Conservation (phyloP, 1,284 basidiomycete species). For the Trametes polyzona region DNA sequence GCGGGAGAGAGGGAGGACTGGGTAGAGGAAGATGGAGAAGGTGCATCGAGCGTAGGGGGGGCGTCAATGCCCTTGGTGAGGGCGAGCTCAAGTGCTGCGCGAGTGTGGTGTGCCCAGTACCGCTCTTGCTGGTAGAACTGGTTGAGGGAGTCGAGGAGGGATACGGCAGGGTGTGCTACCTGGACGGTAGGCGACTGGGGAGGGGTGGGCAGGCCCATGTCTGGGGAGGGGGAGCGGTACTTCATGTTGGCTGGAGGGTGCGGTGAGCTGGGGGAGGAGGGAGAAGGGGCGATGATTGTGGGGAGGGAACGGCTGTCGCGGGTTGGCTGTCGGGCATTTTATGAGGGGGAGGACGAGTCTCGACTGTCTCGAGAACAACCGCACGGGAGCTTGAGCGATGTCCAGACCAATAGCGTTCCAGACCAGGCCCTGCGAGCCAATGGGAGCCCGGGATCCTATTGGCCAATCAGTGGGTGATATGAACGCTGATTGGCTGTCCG, state of each 20-base stretch:
- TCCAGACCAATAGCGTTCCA: conserved; percentile 37
- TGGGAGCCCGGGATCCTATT: conserved; percentile 22
- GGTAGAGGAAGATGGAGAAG: conserved; percentile 29
- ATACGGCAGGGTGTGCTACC: conserved; percentile 46
- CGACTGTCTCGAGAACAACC: conserved; percentile 33
- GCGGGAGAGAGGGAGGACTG: conserved; percentile 22
- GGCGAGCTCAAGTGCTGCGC: conserved; percentile 39
- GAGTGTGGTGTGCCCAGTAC: conserved; percentile 62
- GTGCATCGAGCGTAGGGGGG: conserved; percentile 27
- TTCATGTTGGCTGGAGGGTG: conserved; percentile 29
- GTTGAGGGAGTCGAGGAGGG: conserved; percentile 63
- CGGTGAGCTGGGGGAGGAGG: conserved; percentile 12
- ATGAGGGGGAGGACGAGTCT: conserved; percentile 32
- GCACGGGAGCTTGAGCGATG: conserved; percentile 29
- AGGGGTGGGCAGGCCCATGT: conserved; percentile 46
- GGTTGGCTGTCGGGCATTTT: conserved; percentile 31
- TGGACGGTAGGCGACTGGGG: conserved; percentile 46
- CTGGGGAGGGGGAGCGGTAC: conserved; percentile 33
- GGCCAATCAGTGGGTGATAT: conserved; percentile 28
- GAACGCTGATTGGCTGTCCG: conserved; percentile 14
- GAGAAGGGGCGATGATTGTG: conserved; percentile 17
- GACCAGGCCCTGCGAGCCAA: conserved; percentile 30
- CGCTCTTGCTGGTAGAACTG: conserved; percentile 70
- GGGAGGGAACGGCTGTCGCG: conserved; percentile 18
- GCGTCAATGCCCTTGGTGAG: conserved; percentile 38